These are phyloP conservation scores for Eucalyptus virginea DNA, from an alignment of 345 rosid genomes.

Conservation along the genomic window DNA sequence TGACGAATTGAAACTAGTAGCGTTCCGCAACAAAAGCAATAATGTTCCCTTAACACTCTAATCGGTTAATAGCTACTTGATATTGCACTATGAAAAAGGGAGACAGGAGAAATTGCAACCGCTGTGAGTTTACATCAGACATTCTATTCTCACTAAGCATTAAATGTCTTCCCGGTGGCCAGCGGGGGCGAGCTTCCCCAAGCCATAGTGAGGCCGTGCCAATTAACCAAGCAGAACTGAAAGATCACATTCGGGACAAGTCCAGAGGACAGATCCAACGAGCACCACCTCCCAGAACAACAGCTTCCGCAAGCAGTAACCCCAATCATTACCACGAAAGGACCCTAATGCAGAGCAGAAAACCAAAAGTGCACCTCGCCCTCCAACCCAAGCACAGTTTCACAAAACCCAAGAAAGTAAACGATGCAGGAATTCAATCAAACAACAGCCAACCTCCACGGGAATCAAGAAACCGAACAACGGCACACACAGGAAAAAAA, in stretches of 20 bases:
- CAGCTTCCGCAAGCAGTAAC: not conserved
- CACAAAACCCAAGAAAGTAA: not conserved
- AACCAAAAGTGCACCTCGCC: not conserved
- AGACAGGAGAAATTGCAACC: not conserved
- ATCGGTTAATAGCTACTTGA: not conserved
- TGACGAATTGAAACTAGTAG: not conserved
- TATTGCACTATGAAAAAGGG: not conserved
- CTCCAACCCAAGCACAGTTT: not conserved
- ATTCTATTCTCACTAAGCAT: not conserved
- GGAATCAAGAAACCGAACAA: not conserved
- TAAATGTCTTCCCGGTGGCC: not conserved
- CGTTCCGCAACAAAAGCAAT: not conserved
- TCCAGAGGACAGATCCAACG: not conserved
- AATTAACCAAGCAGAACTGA: not conserved
- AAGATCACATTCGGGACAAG: not conserved
- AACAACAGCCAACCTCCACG: not conserved
- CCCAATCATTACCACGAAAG: not conserved
- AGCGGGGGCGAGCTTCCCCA: not conserved
- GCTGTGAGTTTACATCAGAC: not conserved
- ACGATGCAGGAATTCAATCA: not conserved
- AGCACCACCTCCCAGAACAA: not conserved
- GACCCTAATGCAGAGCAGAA: not conserved
- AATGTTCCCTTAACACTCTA: not conserved
- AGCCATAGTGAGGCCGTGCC: not conserved
- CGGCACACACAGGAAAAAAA: not conserved